Percentiles rank a stretch among this genome's conserved stretches.
These are phyloP conservation scores for Pseudopithomyces maydicus DNA, from an alignment of 2,329 filamentous ascomycete species.

Conservation along the genomic window DNA sequence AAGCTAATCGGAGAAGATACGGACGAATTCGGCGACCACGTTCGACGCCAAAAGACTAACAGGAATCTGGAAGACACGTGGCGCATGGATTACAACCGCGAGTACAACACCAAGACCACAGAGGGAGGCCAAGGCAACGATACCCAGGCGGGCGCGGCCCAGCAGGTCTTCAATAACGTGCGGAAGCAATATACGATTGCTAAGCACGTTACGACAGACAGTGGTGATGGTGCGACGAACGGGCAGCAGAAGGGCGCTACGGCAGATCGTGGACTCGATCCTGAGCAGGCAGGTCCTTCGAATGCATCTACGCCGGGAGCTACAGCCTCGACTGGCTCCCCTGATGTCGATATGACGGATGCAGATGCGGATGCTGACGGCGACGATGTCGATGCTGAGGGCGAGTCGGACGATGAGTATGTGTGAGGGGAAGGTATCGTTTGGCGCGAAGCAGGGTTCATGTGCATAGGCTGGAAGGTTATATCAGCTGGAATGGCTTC, in stretches of 20 bases:
- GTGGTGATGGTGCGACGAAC: background rate
- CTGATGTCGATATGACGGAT: slow-evolving; percentile 20
- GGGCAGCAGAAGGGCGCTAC: background rate
- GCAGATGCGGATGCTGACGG: slow-evolving; percentile 13
- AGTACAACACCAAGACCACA: slow-evolving; percentile 17
- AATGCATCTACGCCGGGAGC: background rate
- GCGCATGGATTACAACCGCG: slow-evolving; percentile 28
- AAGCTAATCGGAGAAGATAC: slow-evolving; percentile 28
- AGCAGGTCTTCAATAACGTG: slow-evolving; percentile 22
- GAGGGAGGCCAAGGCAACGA: background rate
- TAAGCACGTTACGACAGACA: slow-evolving; percentile 11
- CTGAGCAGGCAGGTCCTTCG: background rate
- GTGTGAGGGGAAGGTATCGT: too few relatives aligned
- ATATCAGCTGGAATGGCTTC: too few relatives aligned
- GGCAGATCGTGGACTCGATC: background rate
- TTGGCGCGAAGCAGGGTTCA: too few relatives aligned
- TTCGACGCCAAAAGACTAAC: slow-evolving; percentile 29
- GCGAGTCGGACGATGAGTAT: slow-evolving; percentile 25
- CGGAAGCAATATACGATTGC: slow-evolving; percentile 27
- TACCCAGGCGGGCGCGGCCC: background rate
- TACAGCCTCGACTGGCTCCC: background rate
- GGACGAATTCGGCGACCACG: slow-evolving; percentile 39
- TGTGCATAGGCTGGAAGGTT: too few relatives aligned
- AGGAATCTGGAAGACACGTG: slow-evolving; percentile 24
- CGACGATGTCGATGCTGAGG: slow-evolving; percentile 26